Conservation (phyloP, 1,284 basidiomycete species). For the Cutaneotrichosporon spelunceum region DNA sequence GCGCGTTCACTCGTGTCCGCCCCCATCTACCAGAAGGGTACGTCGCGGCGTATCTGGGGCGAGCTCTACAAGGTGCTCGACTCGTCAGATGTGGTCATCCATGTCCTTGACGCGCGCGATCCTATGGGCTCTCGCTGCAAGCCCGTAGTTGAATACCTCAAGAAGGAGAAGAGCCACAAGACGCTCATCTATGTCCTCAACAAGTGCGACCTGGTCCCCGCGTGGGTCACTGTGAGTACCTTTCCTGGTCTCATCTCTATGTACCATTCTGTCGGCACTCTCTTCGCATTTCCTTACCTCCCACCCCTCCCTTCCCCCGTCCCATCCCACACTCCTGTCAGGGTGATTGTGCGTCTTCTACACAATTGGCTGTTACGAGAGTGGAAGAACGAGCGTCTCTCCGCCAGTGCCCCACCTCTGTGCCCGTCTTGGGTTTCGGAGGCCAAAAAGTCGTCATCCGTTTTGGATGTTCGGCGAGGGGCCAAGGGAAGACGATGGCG, state of each 20-base stretch:
- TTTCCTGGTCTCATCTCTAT: not conserved
- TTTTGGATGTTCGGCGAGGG: conserved; percentile 48
- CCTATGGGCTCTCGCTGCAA: conserved; percentile 96
- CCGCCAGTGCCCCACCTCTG: conserved; percentile 51
- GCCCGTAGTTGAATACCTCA: conserved; percentile 87
- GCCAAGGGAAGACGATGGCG: conserved; percentile 41
- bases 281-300: not conserved
- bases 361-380: conserved; percentile 59
- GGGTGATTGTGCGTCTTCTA: conserved; percentile 46
- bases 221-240: conserved; percentile 90
- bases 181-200: conserved; percentile 96
- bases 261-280: not conserved
- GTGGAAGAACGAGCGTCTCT: conserved; percentile 58
- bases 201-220: conserved; percentile 97
- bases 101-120: conserved; percentile 93
- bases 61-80: conserved; percentile 99
- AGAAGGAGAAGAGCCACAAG: conserved; percentile 96
- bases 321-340: conserved; percentile 56
- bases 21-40: conserved; percentile 87
- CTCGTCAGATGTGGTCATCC: conserved; percentile 93
- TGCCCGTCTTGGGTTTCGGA: conserved; percentile 44
- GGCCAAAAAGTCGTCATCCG: conserved; percentile 40
- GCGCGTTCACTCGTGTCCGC: conserved; percentile 56
- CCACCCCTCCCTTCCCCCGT: conserved; percentile 9
- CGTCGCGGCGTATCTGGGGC: conserved; percentile 91